Conservation (phyloP, 805 yeast genomes). For the Candida namnaoensis region DNA sequence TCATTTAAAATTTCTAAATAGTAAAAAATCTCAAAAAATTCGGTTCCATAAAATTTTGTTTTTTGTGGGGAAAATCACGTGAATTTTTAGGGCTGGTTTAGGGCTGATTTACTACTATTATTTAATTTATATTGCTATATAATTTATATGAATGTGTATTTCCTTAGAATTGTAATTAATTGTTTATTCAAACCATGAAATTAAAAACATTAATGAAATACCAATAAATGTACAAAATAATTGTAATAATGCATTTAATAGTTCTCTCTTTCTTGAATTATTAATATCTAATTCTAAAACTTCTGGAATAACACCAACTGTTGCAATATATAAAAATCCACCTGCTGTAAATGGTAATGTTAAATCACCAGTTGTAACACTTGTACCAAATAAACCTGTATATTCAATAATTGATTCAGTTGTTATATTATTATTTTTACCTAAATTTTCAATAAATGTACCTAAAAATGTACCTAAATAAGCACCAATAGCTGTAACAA, state of each 20-base stretch:
- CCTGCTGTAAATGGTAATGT: slow-evolving; percentile 72
- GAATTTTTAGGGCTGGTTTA: too few species aligned
- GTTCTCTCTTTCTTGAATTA: slow-evolving; percentile 28
- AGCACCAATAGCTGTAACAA: slow-evolving; percentile 58
- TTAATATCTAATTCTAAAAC: slow-evolving; percentile 35
- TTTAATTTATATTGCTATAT: too few species aligned
- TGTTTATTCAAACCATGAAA: slow-evolving; percentile 23
- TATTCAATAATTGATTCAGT: slow-evolving; percentile 4
- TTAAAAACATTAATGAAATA: slow-evolving; percentile 43
- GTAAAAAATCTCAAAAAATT: too few species aligned
- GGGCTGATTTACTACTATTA: too few species aligned
- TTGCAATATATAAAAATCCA: slow-evolving; percentile 64
- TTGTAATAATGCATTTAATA: slow-evolving; percentile 34
- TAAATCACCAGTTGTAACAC: slow-evolving; percentile 39
- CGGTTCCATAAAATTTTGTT: too few species aligned
- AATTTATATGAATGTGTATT: too few species aligned
- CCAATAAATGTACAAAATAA: slow-evolving; percentile 43
- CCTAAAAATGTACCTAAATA: slow-evolving; percentile 60
- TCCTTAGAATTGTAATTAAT: too few species aligned
- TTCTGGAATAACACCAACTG: slow-evolving; percentile 72
- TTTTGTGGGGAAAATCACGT: too few species aligned
- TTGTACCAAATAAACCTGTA: slow-evolving; percentile 39
- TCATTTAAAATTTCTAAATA: too few species aligned
- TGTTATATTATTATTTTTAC: slow-evolving; percentile 4
- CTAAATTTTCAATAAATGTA: slow-evolving; percentile 40